Evolutionary conservation across 2,329 filamentous ascomycete genomes (phyloP), one percentile per base, ranked within the genome.

Genomic region (Monosporascus sp.): DNA sequence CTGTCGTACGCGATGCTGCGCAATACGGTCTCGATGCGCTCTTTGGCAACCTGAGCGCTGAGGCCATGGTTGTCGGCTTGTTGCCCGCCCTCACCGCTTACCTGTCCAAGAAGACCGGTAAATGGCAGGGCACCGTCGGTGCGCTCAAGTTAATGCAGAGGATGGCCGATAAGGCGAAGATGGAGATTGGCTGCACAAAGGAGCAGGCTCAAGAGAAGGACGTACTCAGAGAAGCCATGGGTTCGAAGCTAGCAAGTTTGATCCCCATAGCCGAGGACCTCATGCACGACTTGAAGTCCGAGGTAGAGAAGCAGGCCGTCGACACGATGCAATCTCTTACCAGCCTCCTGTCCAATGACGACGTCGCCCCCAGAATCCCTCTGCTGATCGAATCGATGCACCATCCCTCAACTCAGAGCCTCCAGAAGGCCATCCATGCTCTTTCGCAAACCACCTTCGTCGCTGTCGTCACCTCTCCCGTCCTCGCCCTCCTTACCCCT

Each of bases 381-480:
- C 84, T 97, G 3, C 81, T 99, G 48, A 86, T 99, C 72, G 91
- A 95, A 69, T 89, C 91, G 48, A 97, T 99, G 87, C 90, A 97
- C 70, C 86, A 97, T 64, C 94, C 94, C 6, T 96, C 91, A 11
- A 79, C 89, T 16, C 85, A 95, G 71, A 91, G 88, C 27, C 81
- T 95, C 52, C 90, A 96, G 70, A 97, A 97, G 78, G 92, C 94
- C 35, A 97, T 99, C 60, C 94, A 97, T 68, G 94, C 92, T 46
- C 80, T 99, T 46, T 97, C 92, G 4, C 91, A 96, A 76, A 99
- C 94, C 11, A 99, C 94, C n/a, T 99, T 99, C 63, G 94, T 99
- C 51, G 92, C 94, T 52, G 82, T 96, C 59, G 94, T 99, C 63
- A 97, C 91, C 14, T 97, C 93, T 8, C 94, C 94, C 9, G 93